Base-by-base conservation (phyloP, 2,329 filamentous ascomycete genomes). In the Pseudocercospora fijiensis region DNA sequence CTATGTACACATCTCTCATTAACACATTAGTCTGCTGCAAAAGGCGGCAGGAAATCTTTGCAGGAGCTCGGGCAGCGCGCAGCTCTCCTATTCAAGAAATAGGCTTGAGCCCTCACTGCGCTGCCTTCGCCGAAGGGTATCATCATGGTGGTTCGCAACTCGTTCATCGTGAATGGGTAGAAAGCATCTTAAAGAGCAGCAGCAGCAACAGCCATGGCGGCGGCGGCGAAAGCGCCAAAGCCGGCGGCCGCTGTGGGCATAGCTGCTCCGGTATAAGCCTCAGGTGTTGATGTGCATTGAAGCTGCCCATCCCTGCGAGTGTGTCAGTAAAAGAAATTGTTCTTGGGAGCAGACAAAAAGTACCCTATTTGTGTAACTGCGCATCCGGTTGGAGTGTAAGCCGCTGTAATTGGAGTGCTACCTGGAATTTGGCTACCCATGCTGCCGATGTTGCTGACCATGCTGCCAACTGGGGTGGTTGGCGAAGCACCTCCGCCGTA, bases 181-280 rank as follows among this genome's bases (percentile, higher is more conserved):
- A 53, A 18, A 4, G 22, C 26, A 24, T 53, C 28, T 18, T 27
- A 53, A 53, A 56, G 24, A 51, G 20, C 45, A 22, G 62, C 62
- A 53, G 55, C 62, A 41, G 57, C 62, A 27, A 58, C 62, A 57
- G 45, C 62, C 49, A 56, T 56, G 22, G 58, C 58, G 28, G 33
- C 51, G 20, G 55, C 58, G 28, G 58, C 62, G 26, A 61, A 58
- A 6, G 62, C 62, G n/a, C 62, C 62, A 16, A 61, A 41, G 26
- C 62, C 62, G 6, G 55, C 28, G 0, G 53, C 57, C 10, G 62
- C 62, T 30, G 57, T 57, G 9, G 62, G 62, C 16, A 56, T 43
- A 3, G 62, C 58, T 26, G 62, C 62, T 43, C 58, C 62, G 3
- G 62, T 64, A 30, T 65, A 61, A 10, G 33, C 55, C 28, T 41